These are phyloP conservation scores for Trypanosoma lewisi DNA, from an alignment of 208 protist genomes.

Conservation along the genomic window DNA sequence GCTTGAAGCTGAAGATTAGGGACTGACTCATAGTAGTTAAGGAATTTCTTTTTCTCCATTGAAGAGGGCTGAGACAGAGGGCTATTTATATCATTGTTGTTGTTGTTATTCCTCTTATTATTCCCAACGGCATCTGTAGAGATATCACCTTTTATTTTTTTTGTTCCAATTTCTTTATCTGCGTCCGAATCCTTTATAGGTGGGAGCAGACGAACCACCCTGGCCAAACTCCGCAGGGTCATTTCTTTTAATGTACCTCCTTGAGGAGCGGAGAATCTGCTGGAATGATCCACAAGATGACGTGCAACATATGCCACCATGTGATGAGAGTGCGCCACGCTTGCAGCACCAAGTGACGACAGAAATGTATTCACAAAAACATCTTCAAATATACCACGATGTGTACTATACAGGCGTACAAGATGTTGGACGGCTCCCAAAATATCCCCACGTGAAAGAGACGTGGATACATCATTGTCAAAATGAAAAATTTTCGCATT, in stretches of 20 bases:
- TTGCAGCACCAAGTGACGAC: conserved; percentile 60
- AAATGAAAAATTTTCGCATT: conserved; percentile 21
- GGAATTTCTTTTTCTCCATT: conserved; percentile 39
- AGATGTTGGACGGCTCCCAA: conserved; percentile 51
- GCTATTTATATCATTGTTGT: not conserved
- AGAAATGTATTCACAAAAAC: conserved; percentile 59
- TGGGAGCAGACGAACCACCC: conserved; percentile 45
- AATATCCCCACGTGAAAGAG: conserved; percentile 62
- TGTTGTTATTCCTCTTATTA: not conserved
- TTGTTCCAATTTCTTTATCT: conserved; percentile 15
- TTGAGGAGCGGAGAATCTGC: conserved; percentile 40
- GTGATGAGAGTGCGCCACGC: conserved; percentile 74
- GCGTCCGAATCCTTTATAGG: conserved; percentile 23
- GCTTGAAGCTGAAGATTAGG: conserved; percentile 81
- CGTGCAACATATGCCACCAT: conserved; percentile 59
- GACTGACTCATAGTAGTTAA: conserved; percentile 63
- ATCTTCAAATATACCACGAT: conserved; percentile 54
- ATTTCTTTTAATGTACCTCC: conserved; percentile 60
- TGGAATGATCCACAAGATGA: conserved; percentile 50
- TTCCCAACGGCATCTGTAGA: not conserved
- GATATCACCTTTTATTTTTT: conserved; percentile 5
- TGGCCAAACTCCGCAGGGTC: conserved; percentile 45
- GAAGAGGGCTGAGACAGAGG: conserved; percentile 24
- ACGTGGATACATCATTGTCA: conserved; percentile 68
- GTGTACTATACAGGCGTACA: conserved; percentile 45